Evolutionary conservation across 192 early-diverging fungal species (phyloP).

Genomic region (Fimicolochytrium jonesii): DNA sequence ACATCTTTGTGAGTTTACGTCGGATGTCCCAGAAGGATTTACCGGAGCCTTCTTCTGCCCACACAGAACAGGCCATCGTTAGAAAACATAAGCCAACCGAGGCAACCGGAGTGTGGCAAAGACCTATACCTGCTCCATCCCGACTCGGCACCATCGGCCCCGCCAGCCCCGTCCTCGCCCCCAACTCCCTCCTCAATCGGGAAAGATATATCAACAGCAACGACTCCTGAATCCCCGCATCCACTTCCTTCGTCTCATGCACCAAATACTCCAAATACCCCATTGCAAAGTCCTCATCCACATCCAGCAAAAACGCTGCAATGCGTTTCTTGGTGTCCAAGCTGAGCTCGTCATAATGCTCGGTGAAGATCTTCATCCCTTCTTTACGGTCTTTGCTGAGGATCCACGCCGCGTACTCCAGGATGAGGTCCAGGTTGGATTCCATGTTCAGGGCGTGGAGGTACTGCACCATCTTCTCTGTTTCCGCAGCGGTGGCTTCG

Average conservation of each 20-base stretch:
- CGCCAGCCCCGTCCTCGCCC: not conserved
- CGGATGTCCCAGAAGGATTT: conserved; percentile 26
- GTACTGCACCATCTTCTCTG: conserved; percentile 51
- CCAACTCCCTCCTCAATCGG: conserved; percentile 45
- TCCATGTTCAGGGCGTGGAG: conserved; percentile 73
- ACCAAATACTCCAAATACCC: conserved; percentile 82
- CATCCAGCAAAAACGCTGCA: conserved; percentile 62
- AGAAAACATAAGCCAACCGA: too few species aligned
- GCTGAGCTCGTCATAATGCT: conserved; percentile 40
- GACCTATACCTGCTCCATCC: conserved; percentile 10
- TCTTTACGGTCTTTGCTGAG: conserved; percentile 58
- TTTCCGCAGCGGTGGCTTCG: conserved; percentile 17
- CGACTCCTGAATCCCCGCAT: conserved; percentile 72
- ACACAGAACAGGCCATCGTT: too few species aligned
- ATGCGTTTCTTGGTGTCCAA: conserved; percentile 30
- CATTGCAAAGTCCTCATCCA: conserved; percentile 62
- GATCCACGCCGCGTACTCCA: conserved; percentile 79
- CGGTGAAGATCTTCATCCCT: conserved; percentile 65
- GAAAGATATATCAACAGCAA: conserved; percentile 77
- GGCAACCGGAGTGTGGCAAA: too few species aligned
- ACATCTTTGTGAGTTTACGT: conserved; percentile 59
- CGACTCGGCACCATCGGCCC: conserved; percentile 27
- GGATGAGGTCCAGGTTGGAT: conserved; percentile 69
- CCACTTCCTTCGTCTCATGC: conserved; percentile 58
- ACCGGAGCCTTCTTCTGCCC: too few species aligned